Conservation (phyloP, 306 rosid species). For the Glycyrrhiza uralensis region DNA sequence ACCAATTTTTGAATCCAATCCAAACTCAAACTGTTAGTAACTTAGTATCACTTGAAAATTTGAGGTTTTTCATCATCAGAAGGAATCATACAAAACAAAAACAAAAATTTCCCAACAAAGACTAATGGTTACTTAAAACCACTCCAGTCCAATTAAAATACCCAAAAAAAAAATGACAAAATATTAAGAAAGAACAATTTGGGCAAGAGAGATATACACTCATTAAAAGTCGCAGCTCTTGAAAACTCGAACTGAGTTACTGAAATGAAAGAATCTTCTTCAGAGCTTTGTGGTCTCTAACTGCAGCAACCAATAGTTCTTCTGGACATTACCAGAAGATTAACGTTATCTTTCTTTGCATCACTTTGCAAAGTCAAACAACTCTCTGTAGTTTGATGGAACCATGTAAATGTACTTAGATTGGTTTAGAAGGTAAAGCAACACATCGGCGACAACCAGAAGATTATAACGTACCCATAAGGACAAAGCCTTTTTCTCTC, state of each 20-base stretch:
- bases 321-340: not conserved
- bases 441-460: not conserved
- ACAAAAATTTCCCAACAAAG: not conserved
- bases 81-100: not conserved
- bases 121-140: not conserved
- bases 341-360: not conserved
- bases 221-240: not conserved
- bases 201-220: not conserved
- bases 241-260: not conserved
- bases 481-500: not conserved
- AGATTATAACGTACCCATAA: not conserved
- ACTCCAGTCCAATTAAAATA: not conserved
- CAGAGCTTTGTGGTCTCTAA: not conserved
- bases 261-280: not conserved
- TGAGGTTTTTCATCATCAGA: not conserved
- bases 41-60: not conserved
- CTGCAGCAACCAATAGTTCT: not conserved
- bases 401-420: not conserved
- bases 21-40: not conserved
- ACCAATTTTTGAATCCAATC: conserved; percentile 9
- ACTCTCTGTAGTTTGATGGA: not conserved
- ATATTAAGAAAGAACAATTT: not conserved
- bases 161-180: not conserved
- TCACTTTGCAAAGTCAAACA: conserved; percentile 10
- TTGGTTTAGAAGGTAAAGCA: not conserved